These are phyloP conservation scores for Coemansia sp. DNA, from an alignment of 371 early-diverging fungal species.

Conservation along the genomic window DNA sequence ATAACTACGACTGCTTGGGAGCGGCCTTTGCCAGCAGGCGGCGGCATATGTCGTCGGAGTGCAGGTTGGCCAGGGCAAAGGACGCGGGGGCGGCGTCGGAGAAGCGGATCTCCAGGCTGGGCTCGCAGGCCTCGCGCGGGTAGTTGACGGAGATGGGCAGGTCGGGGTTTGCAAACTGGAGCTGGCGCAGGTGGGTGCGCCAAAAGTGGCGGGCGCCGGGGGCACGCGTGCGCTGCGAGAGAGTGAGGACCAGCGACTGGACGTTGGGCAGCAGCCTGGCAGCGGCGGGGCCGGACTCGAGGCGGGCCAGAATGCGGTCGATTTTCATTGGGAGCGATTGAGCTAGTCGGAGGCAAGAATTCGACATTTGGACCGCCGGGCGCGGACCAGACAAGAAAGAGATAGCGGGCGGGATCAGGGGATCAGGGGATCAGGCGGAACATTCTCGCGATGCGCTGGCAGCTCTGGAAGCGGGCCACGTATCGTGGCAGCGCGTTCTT, in stretches of 20 bases:
- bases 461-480: background rate
- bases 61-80: constrained; percentile 25
- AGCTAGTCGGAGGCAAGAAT: too few species aligned
- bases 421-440: too few species aligned
- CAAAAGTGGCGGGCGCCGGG: constrained; percentile 49
- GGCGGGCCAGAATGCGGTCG: constrained; percentile 28
- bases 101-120: constrained; percentile 43
- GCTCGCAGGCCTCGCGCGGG: constrained; percentile 43
- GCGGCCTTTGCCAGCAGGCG: constrained; percentile 21
- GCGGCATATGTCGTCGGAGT: constrained; percentile 43
- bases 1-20: background rate
- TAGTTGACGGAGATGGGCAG: constrained; percentile 41
- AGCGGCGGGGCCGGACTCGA: constrained; percentile 43
- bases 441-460: too few species aligned
- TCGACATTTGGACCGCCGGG: too few species aligned
- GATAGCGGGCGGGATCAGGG: too few species aligned
- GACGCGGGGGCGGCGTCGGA: constrained; percentile 18
- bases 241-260: constrained; percentile 35
- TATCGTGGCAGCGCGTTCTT: background rate
- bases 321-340: constrained; percentile 30
- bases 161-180: constrained; percentile 45
- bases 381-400: too few species aligned
- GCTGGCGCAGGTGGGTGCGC: constrained; percentile 44
- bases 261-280: constrained; percentile 33
- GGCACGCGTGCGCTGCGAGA: constrained; percentile 47